A percentile compares a stretch with the other conserved stretches of the same genome.
Conservation (phyloP, 2,329 filamentous ascomycete species). For the Zymoseptoria tritici region DNA sequence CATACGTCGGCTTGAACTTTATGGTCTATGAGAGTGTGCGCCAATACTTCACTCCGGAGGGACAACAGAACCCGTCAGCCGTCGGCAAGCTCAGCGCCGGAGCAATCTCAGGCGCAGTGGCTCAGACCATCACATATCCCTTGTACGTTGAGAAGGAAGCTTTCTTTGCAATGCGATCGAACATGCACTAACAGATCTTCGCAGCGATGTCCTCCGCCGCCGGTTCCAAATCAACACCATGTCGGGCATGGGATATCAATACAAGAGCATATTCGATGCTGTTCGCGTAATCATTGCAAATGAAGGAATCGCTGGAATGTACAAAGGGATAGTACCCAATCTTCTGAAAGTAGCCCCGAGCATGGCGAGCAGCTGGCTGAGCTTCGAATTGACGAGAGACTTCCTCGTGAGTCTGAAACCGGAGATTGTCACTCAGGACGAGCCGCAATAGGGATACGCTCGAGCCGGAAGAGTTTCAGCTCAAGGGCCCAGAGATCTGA, state of each 20-base stretch:
- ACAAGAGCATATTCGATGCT: slow-evolving; percentile 79
- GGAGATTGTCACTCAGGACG: slow-evolving; percentile 8
- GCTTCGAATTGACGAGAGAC: slow-evolving; percentile 89
- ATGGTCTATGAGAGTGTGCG: slow-evolving; percentile 94
- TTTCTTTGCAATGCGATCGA: background rate
- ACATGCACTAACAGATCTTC: background rate
- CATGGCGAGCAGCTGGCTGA: slow-evolving; percentile 98
- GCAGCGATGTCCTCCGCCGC: slow-evolving; percentile 79
- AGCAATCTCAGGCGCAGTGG: slow-evolving; percentile 89
- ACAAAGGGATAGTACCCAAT: slow-evolving; percentile 94
- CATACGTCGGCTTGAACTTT: slow-evolving; percentile 96
- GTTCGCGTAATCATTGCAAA: slow-evolving; percentile 71
- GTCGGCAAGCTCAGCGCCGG: slow-evolving; percentile 79
- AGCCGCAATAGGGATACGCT: slow-evolving; percentile 1
- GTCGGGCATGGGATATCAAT: slow-evolving; percentile 95
- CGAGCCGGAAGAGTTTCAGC: background rate
- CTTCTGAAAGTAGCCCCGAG: slow-evolving; percentile 94
- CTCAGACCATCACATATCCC: slow-evolving; percentile 96
- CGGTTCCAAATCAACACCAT: slow-evolving; percentile 99
- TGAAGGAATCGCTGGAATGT: slow-evolving; percentile 78
- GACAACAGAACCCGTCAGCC: slow-evolving; percentile 73
- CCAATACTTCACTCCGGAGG: slow-evolving; percentile 75
- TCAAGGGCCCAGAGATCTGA: background rate
- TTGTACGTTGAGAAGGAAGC: slow-evolving; percentile 59
- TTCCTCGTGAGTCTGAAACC: slow-evolving; percentile 52